Evolutionary conservation across 2,329 filamentous ascomycete genomes (phyloP), one percentile per base, ranked within the genome.

Genomic region (Colletotrichum scovillei): DNA sequence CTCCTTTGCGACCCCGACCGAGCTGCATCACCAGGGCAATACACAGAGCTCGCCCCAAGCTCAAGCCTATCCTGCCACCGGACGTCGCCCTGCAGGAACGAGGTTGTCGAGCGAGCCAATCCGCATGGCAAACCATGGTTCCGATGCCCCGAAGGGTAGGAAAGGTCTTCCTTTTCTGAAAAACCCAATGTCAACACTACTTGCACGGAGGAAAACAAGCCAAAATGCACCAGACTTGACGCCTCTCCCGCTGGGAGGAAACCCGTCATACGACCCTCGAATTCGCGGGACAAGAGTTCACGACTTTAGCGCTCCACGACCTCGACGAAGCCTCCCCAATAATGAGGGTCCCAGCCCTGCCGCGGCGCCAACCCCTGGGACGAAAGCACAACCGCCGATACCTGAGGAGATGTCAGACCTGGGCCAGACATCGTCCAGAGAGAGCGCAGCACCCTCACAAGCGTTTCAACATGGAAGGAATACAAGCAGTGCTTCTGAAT

Each of bases 231-330:
- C 85, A 1, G 87, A 88, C 57, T 71, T 86, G 3, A 78, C 79
- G 1, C 82, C 85, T 1, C 76, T 87, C 26, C 83, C 87, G 0
- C 76, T 86, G 32, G 76, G 82, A 58, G 58, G 58, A 16, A 81
- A 82, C 26, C 85, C 86, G 5, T 80, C 82, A 24, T 91, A 92
- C 76, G 91, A 92, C 76, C 91, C 91, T 22, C 86, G 90, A 11
- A 93, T 93, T 75, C 87, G 86, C 77, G 92, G 89, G 62, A 93
- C 89, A 8, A 85, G 87, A 59, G 87, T 92, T 63, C 92, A 93
- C 78, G 91, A 91, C 79, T 93, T 92, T 77, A 92, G 90, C 77
- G 90, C 89, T 0, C 91, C 90, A 1, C 84, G 90, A 63, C 86
- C 85, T 28, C 86, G 83, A 73, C 86, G 81, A 58, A 66, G 80